phyloP scores from a whole-genome alignment of 441 rosid species.

The Daphne laureola region DNA sequence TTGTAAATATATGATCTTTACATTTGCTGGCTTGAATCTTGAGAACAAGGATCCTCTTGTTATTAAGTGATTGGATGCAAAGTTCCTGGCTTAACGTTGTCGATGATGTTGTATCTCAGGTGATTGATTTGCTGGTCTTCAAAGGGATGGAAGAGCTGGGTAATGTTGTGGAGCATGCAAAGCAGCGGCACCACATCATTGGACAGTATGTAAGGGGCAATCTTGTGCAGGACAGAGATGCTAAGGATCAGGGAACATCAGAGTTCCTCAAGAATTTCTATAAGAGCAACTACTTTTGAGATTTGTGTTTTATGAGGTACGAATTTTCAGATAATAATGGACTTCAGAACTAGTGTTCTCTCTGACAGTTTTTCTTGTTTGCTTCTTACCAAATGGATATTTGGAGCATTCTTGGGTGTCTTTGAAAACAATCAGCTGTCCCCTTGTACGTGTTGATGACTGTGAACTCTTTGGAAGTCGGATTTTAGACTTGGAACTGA shows the following conservation, averaged over 20 bases:
- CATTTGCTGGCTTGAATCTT: slow-evolving; percentile 7
- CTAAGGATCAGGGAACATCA: slow-evolving; percentile 65
- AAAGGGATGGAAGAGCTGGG: slow-evolving; percentile 91
- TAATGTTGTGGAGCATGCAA: slow-evolving; percentile 78
- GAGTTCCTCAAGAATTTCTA: slow-evolving; percentile 87
- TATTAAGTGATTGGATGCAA: not conserved
- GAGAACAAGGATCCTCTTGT: not conserved
- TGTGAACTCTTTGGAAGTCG: too few relatives aligned
- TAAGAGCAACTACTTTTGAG: slow-evolving; percentile 74
- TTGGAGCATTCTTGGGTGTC: too few relatives aligned
- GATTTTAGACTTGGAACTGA: too few relatives aligned
- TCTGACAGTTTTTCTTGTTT: slow-evolving; percentile 7
- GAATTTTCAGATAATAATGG: slow-evolving; percentile 22
- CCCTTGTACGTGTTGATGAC: too few relatives aligned
- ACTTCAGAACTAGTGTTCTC: slow-evolving; percentile 10
- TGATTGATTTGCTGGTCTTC: slow-evolving; percentile 83
- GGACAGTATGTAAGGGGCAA: slow-evolving; percentile 84
- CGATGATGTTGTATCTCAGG: slow-evolving; percentile 46
- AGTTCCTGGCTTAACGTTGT: not conserved
- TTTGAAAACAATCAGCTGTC: too few relatives aligned
- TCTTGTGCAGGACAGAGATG: slow-evolving; percentile 58
- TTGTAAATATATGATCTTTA: not conserved
- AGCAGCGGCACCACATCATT: slow-evolving; percentile 96
- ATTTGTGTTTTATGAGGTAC: slow-evolving; percentile 12
- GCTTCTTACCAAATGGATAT: not conserved